Percentiles rank a stretch among this genome's conserved stretches.
Conservation (phyloP, 129 eudicot species). For the Flaveria trinervia region DNA sequence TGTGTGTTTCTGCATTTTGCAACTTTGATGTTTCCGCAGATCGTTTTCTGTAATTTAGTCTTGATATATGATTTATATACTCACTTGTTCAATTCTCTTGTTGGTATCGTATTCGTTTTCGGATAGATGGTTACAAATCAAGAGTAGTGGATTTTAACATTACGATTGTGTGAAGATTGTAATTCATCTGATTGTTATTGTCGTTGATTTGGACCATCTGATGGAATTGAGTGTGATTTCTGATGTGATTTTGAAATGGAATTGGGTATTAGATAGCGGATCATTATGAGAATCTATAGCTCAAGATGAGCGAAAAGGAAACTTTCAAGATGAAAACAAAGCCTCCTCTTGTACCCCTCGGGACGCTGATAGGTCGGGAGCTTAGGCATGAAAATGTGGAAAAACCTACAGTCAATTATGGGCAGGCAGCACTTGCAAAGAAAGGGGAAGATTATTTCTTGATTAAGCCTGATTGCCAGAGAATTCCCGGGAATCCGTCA, state of each 20-base stretch:
- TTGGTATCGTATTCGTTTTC: neutral
- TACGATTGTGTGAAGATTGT: neutral
- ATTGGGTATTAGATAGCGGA: slow-evolving; percentile 31
- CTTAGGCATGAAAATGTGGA: slow-evolving; percentile 75
- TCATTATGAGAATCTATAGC: slow-evolving; percentile 40
- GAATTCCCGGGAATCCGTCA: slow-evolving; percentile 62
- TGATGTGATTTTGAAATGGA: slow-evolving; percentile 26
- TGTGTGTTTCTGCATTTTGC: slow-evolving; percentile 34
- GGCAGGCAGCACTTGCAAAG: slow-evolving; percentile 90
- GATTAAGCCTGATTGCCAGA: slow-evolving; percentile 71
- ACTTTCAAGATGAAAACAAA: slow-evolving; percentile 54
- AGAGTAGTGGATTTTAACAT: no score
- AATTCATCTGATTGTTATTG: neutral
- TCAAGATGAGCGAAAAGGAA: slow-evolving; percentile 64
- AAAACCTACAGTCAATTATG: slow-evolving; percentile 69
- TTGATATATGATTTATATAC: no score
- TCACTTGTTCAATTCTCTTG: neutral
- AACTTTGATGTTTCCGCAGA: slow-evolving; percentile 1
- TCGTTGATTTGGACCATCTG: slow-evolving; percentile 13
- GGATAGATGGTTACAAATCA: no score
- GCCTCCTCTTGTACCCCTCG: slow-evolving; percentile 76
- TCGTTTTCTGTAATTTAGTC: no score
- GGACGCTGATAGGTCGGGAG: slow-evolving; percentile 80
- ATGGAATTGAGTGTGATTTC: neutral
- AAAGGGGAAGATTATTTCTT: slow-evolving; percentile 91